Base-by-base conservation (phyloP, 2,329 filamentous ascomycete genomes). In the Venturia effusa region DNA sequence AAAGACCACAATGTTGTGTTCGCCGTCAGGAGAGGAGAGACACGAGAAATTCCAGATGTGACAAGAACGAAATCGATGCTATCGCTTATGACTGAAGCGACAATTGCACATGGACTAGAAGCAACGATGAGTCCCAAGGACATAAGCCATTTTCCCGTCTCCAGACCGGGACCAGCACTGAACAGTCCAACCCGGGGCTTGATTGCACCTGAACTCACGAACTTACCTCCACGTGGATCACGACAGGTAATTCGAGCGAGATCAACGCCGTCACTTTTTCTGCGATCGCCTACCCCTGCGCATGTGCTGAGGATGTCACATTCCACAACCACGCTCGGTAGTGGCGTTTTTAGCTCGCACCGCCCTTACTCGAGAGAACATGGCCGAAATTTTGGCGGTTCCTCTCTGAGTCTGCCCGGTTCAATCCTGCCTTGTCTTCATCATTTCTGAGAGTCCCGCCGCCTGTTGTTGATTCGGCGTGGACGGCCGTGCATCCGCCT, bases 401-500 rank as follows among this genome's bases (percentile, higher is more conserved):
- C 37, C 19, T 41, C 37, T n/a, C 40, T 40, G 3, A n/a, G 5
- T 8, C 27, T 61, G 27, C 37, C 59, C n/a, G 59, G 24, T 41
- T 61, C 22, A 41, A 45, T 19, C n/a, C 37, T 3, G 17, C 27
- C 22, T 10, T 37, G 43, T 41, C 60, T 51, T 41, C 19, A 19
- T 19, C 40, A 40, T 39, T n/a, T 61, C n/a, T 40, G 24, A 40
- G 27, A 41, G n/a, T 30, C 19, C 51, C 30, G 30, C 60, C 60
- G 10, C 39, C 39, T 11, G 10, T 40, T 24, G n/a, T 51, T 8
- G 60, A 51, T n/a, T 62, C 60, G 15, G 40, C 39, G 27, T 62
- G 39, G 40, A 17, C 19, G 41, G 60, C 60, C n/a, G 32, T 62
- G 30, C 60, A 62, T 37, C 60, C 60, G 6, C 60, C 60, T 17